Evolutionary conservation across 192 early-diverging fungal species (phyloP), one percentile per base, ranked within the genome.

Genomic region (Coemansia sp.): DNA sequence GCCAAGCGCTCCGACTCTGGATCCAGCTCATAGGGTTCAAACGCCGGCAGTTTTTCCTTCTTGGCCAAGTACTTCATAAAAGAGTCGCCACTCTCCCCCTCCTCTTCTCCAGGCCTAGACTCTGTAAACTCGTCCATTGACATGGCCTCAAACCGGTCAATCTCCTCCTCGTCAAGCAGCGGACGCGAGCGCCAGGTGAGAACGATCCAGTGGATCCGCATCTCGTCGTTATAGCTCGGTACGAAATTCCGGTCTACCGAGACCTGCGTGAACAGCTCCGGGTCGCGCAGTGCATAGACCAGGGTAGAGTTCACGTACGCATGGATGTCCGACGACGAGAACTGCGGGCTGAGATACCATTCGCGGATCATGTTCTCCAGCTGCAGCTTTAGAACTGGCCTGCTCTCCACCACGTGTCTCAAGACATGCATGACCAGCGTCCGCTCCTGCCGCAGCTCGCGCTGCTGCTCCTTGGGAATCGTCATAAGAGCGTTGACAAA

Each of bases 351-450:
- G 38, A 86, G 82, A 19, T 94, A 87, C 87, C 88, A 93, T 19
- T 73, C 82, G 19, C 72, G 83, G 5, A 96, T 85, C 63, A 94
- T 87, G 34, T 84, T 70, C 56, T 90, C 88, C 85, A 98, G 91
- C 6, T 83, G 71, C 37, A 66, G 58, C 58, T 79, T 72, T 52
- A 96, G 68, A 1, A 90, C 81, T 2, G 67, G 68, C 15, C 72
- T 57, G 58, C 87, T 83, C 69, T 98, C 95, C 58, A 95, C 82
- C 12, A 91, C 84, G 63, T 98, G 93, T 3, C 94, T 86, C 52
- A 98, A 62, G n/a, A 98, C 91, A 64, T 95, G 90, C 17, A 90
- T 74, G 9, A 90, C 82, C 41, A 95, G 83, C 34, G 86, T 84
- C 39, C 88, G 88, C 55, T 94, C 91, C 14, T 91, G 86, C 43